phyloP scores from a whole-genome alignment of 2,329 filamentous ascomycete species.

The Fusarium sp. region DNA sequence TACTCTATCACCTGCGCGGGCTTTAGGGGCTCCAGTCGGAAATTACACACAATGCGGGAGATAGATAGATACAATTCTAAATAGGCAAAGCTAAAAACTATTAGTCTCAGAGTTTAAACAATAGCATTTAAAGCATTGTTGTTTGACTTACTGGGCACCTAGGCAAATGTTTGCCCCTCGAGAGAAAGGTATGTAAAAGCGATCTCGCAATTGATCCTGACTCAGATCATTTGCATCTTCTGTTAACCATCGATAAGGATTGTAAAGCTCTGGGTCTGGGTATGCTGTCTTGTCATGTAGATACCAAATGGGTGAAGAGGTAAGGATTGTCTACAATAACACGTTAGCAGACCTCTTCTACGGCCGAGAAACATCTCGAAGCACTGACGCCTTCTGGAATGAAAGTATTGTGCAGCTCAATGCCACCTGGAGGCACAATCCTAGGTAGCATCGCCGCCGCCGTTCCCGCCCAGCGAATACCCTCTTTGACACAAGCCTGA shows the following conservation, averaged over 20 bases:
- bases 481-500: constrained; percentile 47
- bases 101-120: neutral
- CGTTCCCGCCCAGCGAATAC: constrained; percentile 47
- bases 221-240: constrained; percentile 8
- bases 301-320: constrained; percentile 5
- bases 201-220: constrained; percentile 41
- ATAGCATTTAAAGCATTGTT: neutral
- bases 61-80: neutral
- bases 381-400: constrained; percentile 40
- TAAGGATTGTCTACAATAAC: neutral
- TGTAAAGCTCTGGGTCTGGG: neutral
- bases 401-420: constrained; percentile 40
- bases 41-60: neutral
- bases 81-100: neutral
- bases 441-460: constrained; percentile 48
- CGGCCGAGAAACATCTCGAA: neutral
- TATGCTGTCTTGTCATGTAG: neutral
- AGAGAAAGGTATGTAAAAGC: constrained; percentile 49
- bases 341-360: neutral
- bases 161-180: constrained; percentile 48
- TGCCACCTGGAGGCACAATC: constrained; percentile 42
- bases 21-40: neutral
- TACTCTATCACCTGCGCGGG: neutral
- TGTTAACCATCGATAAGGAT: neutral
- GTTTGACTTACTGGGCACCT: constrained; percentile 44